Percentiles rank a stretch among this genome's conserved stretches.
These are phyloP conservation scores for Colletotrichum abscissum DNA, from an alignment of 2,329 filamentous ascomycete species.

Conservation along the genomic window DNA sequence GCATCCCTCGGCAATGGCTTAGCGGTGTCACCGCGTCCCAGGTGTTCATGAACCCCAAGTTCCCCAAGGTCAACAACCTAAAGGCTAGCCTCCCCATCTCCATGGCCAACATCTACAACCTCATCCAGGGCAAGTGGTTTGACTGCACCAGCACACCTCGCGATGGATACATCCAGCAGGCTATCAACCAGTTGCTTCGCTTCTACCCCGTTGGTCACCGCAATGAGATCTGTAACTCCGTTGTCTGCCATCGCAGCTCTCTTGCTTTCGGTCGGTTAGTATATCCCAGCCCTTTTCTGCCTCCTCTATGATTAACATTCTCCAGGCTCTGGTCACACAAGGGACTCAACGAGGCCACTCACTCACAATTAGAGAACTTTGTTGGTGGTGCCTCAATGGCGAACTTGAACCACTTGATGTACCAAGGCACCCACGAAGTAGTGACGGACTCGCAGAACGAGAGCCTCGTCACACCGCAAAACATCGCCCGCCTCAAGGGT, in stretches of 20 bases:
- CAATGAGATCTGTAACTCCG: constrained; percentile 69
- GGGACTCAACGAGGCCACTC: constrained; percentile 74
- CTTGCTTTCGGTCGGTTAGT: constrained; percentile 68
- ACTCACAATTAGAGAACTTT: constrained; percentile 69
- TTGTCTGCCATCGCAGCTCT: constrained; percentile 69
- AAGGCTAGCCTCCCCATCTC: constrained; percentile 63
- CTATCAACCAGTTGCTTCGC: constrained; percentile 66
- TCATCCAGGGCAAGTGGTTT: constrained; percentile 65
- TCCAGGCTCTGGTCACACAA: constrained; percentile 64
- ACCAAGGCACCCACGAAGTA: constrained; percentile 61
- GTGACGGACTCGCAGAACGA: constrained; percentile 45
- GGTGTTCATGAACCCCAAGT: constrained; percentile 73
- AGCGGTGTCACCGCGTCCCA: constrained; percentile 68
- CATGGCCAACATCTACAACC: constrained; percentile 60
- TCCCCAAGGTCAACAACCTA: constrained; percentile 64
- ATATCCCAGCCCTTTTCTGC: too few relatives aligned
- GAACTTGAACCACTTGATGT: constrained; percentile 65
- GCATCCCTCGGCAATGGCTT: constrained; percentile 67
- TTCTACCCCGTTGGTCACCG: constrained; percentile 63
- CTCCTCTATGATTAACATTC: not conserved
- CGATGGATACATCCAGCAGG: constrained; percentile 60
- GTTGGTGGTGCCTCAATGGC: constrained; percentile 72
- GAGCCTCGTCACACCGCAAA: constrained; percentile 21
- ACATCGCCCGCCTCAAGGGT: constrained; percentile 21
- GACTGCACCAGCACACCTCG: constrained; percentile 58